Percentiles rank a stretch among this genome's conserved stretches.
phyloP scores from a whole-genome alignment of 164 flowering plant species.

The Vitis rotundifolia region DNA sequence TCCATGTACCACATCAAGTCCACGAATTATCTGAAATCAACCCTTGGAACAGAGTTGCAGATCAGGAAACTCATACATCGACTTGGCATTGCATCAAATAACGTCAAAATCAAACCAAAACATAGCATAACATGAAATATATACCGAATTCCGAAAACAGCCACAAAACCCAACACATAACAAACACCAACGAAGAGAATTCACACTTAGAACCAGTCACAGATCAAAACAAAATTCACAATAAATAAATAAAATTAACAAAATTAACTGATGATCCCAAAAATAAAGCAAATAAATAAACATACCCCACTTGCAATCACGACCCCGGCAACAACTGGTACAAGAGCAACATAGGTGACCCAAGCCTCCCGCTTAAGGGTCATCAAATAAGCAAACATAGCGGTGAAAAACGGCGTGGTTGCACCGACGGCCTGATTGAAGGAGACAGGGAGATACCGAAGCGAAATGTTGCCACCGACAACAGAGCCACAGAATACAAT shows the following conservation, averaged over 20 bases:
- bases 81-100: background rate
- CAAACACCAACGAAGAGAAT: too few species aligned
- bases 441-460: conserved; percentile 62
- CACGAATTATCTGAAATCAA: background rate
- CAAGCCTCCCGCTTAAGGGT: conserved; percentile 77
- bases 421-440: conserved; percentile 89
- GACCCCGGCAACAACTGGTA: conserved; percentile 77
- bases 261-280: background rate
- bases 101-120: background rate
- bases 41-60: background rate
- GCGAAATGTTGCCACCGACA: conserved; percentile 74
- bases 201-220: too few species aligned
- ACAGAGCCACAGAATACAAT: conserved; percentile 72
- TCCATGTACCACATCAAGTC: background rate
- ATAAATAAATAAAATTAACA: too few species aligned
- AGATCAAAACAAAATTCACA: too few species aligned
- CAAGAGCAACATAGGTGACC: conserved; percentile 71
- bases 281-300: background rate
- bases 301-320: conserved; percentile 82
- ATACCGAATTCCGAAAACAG: background rate
- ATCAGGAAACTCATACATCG: background rate
- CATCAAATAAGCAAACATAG: conserved; percentile 62
- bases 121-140: background rate
- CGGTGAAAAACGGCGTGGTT: conserved; percentile 82
- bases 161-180: background rate